A percentile compares a stretch with the other conserved stretches of the same genome.
Evolutionary conservation across 768 basidiomycete genomes (phyloP).

Genomic region (Lactifluus hygrophoroides): DNA sequence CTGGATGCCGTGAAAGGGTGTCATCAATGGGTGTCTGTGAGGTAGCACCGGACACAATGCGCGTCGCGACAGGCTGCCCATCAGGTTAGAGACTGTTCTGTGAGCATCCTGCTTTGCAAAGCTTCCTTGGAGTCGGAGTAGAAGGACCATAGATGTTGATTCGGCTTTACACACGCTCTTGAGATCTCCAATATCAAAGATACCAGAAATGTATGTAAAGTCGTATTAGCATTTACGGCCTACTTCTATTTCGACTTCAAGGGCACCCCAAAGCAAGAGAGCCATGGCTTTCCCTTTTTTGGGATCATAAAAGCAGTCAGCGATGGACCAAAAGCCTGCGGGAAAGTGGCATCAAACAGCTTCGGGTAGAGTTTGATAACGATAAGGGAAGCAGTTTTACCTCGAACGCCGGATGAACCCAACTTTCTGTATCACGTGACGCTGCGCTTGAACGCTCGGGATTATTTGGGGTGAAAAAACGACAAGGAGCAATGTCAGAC

Average conservation of each 20-base stretch:
- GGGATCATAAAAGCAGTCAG: too few relatives aligned
- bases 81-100: neutral
- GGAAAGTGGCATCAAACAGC: neutral
- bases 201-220: neutral
- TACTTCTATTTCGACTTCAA: neutral
- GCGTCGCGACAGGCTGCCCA: too few relatives aligned
- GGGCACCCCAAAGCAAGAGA: neutral
- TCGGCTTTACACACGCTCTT: neutral
- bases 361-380: neutral
- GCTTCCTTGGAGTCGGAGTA: neutral
- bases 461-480: neutral
- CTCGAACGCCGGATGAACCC: neutral
- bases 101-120: neutral
- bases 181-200: neutral
- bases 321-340: neutral
- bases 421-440: neutral
- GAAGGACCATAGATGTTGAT: neutral
- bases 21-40: too few relatives aligned
- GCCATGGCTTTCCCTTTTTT: neutral
- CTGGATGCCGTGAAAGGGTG: too few relatives aligned
- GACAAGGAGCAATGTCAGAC: neutral
- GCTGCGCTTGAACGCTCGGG: neutral
- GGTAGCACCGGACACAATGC: too few relatives aligned
- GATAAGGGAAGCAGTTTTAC: slow-evolving; percentile 7
- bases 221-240: neutral